phyloP scores from a whole-genome alignment of 495 filamentous ascomycete genomes.

The Hypoxylon fuscum region DNA sequence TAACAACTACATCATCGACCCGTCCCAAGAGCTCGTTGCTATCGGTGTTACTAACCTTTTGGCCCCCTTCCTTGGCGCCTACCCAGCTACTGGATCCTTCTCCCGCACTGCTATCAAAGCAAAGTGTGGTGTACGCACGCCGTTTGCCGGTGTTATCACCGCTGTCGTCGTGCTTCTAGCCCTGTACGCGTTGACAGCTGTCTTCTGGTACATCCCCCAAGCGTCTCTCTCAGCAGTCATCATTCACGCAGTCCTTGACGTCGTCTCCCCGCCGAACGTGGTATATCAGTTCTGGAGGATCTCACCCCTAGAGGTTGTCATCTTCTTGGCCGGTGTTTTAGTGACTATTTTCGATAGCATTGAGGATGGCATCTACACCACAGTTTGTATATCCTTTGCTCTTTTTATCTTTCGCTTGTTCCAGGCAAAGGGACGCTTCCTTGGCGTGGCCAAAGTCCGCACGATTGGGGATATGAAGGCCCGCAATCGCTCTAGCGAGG shows the following conservation, averaged over 20 bases:
- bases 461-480: constrained; percentile 52
- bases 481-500: constrained; percentile 31
- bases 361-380: constrained; percentile 63
- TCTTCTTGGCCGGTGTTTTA: constrained; percentile 62
- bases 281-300: constrained; percentile 62
- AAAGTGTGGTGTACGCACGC: constrained; percentile 61
- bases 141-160: constrained; percentile 61
- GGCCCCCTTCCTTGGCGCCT: constrained; percentile 62
- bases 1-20: constrained; percentile 64
- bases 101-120: constrained; percentile 60
- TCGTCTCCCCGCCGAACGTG: constrained; percentile 57
- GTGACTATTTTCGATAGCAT: constrained; percentile 61
- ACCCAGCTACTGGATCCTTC: constrained; percentile 64
- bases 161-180: constrained; percentile 62
- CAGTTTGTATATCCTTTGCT: constrained; percentile 52
- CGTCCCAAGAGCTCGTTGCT: constrained; percentile 63
- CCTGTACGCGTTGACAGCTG: constrained; percentile 60
- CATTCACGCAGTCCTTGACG: constrained; percentile 62
- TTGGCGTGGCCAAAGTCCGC: constrained; percentile 53
- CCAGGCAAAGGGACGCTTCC: constrained; percentile 33
- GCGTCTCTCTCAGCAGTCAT: constrained; percentile 57
- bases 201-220: constrained; percentile 62
- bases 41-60: constrained; percentile 63
- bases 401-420: constrained; percentile 52
- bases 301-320: constrained; percentile 59